A percentile compares a stretch with the other conserved stretches of the same genome.
Conservation (phyloP, 1,139 yeast species). For the Nakaseomyces glabratus region DNA sequence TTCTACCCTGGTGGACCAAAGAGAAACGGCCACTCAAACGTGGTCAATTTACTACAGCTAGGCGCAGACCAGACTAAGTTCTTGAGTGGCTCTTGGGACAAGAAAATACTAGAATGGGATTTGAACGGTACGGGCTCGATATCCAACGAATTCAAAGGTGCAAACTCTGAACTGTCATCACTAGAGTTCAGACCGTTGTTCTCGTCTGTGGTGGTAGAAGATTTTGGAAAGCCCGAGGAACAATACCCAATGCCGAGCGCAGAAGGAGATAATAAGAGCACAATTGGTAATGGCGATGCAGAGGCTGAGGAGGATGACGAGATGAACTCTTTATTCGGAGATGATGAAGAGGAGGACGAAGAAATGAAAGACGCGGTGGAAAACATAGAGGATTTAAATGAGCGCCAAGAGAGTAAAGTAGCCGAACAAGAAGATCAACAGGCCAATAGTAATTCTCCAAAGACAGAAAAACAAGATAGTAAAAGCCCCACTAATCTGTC, state of each 20-base stretch:
- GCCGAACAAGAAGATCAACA: background rate
- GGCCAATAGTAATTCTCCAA: background rate
- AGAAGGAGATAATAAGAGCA: conserved; percentile 11
- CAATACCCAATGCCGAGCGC: conserved; percentile 17
- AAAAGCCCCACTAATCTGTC: background rate
- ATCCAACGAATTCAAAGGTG: conserved; percentile 38
- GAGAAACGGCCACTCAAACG: conserved; percentile 48
- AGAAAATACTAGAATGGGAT: conserved; percentile 75
- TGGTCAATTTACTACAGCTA: conserved; percentile 64
- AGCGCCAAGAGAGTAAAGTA: background rate
- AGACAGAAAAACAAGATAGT: no score
- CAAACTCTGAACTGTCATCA: conserved; percentile 72
- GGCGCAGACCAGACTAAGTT: conserved; percentile 45
- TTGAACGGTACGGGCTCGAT: conserved; percentile 54
- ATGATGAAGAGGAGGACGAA: conserved; percentile 49
- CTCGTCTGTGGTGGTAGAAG: conserved; percentile 35
- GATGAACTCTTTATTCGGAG: conserved; percentile 74
- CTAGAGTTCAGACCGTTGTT: conserved; percentile 73
- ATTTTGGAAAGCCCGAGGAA: conserved; percentile 1
- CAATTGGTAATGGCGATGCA: conserved; percentile 6
- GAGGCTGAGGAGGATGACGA: conserved; percentile 44
- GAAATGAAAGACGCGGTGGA: conserved; percentile 11
- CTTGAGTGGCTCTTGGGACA: conserved; percentile 90
- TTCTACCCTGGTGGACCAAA: conserved; percentile 33
- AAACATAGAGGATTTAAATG: background rate